Conservation (phyloP, 495 filamentous ascomycete species). For the Penicillium dipodomyicola region DNA sequence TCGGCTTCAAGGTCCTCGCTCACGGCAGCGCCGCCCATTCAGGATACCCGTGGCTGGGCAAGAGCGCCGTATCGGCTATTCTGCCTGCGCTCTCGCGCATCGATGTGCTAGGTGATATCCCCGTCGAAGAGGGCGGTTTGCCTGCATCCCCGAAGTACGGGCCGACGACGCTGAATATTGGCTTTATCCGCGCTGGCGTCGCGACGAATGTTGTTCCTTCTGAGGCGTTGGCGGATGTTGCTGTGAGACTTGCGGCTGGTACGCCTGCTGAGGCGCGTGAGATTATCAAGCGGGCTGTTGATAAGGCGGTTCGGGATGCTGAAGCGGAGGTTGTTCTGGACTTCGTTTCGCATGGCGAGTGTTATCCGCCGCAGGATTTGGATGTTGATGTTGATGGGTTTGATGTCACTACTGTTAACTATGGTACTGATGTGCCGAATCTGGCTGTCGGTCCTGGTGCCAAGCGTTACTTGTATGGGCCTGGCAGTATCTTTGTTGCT, state of each 20-base stretch:
- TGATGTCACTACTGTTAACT: slow-evolving; percentile 75
- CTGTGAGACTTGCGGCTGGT: slow-evolving; percentile 72
- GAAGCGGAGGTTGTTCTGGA: slow-evolving; percentile 60
- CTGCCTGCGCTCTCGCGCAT: slow-evolving; percentile 64
- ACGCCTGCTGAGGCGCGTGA: slow-evolving; percentile 52
- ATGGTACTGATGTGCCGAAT: slow-evolving; percentile 88
- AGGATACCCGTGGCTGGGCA: slow-evolving; percentile 84
- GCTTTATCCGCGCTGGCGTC: slow-evolving; percentile 73
- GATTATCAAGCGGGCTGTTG: slow-evolving; percentile 54
- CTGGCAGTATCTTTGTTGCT: slow-evolving; percentile 83
- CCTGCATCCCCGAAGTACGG: slow-evolving; percentile 76
- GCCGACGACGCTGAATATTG: slow-evolving; percentile 84
- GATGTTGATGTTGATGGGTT: slow-evolving; percentile 82
- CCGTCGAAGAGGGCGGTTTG: slow-evolving; percentile 49
- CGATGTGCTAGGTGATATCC: slow-evolving; percentile 51
- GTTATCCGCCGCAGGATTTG: slow-evolving; percentile 74
- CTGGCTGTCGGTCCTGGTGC: slow-evolving; percentile 54
- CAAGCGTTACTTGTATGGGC: slow-evolving; percentile 84
- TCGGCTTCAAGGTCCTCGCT: slow-evolving; percentile 60
- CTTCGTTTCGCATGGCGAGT: slow-evolving; percentile 44
- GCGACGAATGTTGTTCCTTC: slow-evolving; percentile 86
- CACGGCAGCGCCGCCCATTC: slow-evolving; percentile 80
- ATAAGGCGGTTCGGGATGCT: slow-evolving; percentile 54
- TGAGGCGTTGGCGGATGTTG: slow-evolving; percentile 61
- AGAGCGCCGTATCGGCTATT: slow-evolving; percentile 72